phyloP scores from a whole-genome alignment of 345 rosid genomes.

The thale cress (Arabidopsis thaliana) region TAIR10.1 NC_003074.8:6435001-6435500 shows the following conservation, averaged over 20 bases:
- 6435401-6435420: constrained; percentile 91
- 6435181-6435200: not conserved
- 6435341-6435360: constrained; percentile 90
- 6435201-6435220: constrained; percentile 28
- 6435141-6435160: constrained; percentile 41
- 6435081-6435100: constrained; percentile 63
- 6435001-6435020: constrained; percentile 38
- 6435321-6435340: constrained; percentile 92
- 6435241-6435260: constrained; percentile 79
- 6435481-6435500: not conserved
- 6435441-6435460: constrained; percentile 73
- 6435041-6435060: constrained; percentile 59
- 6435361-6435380: constrained; percentile 88
- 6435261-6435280: constrained; percentile 84
- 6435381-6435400: constrained; percentile 97
- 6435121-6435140: constrained; percentile 40
- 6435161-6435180: constrained; percentile 49
- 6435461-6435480: constrained; percentile 63
- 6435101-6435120: constrained; percentile 55
- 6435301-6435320: constrained; percentile 94
- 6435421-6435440: constrained; percentile 90
- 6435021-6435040: constrained; percentile 45
- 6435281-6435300: constrained; percentile 70
- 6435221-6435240: constrained; percentile 46
- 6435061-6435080: constrained; percentile 53